Conservation (phyloP, 768 basidiomycete genomes). For the Xerocomellus chrysenteron region DNA sequence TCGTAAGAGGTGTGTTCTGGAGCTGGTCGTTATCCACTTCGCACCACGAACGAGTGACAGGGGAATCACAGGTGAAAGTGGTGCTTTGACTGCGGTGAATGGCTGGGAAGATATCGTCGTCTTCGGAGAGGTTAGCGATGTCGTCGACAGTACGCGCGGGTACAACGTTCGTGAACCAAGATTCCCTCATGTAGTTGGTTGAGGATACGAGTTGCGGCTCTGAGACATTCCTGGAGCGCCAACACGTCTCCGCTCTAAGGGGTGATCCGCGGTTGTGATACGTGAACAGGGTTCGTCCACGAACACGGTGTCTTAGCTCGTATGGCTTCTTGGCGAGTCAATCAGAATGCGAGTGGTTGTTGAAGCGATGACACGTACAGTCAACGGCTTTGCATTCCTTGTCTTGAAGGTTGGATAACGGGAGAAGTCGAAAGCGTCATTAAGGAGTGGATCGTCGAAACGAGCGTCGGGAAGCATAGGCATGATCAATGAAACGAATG, state of each 20-base stretch:
- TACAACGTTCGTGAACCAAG: conserved; percentile 15
- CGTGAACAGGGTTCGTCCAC: conserved; percentile 1
- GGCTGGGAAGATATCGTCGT: neutral
- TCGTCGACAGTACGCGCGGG: conserved; percentile 11
- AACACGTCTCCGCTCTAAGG: neutral
- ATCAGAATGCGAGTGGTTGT: neutral
- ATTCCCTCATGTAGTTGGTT: conserved; percentile 14
- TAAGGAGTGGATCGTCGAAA: conserved; percentile 22
- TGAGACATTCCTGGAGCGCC: conserved; percentile 20
- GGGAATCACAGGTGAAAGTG: neutral
- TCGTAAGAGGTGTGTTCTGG: neutral
- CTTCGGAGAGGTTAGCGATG: conserved; percentile 2
- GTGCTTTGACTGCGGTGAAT: conserved; percentile 1
- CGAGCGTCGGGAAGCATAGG: conserved; percentile 15
- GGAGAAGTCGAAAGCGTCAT: conserved; percentile 20
- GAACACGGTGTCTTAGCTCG: neutral
- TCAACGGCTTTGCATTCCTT: neutral
- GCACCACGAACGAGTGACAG: neutral
- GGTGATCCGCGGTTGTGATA: neutral
- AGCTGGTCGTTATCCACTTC: neutral
- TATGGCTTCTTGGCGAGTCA: neutral
- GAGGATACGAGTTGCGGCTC: conserved; percentile 23
- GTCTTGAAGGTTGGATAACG: conserved; percentile 9
- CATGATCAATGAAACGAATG: neutral
- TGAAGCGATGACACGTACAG: conserved; percentile 6